phyloP scores from a whole-genome alignment of 441 rosid genomes.

The Croton setiger region DNA sequence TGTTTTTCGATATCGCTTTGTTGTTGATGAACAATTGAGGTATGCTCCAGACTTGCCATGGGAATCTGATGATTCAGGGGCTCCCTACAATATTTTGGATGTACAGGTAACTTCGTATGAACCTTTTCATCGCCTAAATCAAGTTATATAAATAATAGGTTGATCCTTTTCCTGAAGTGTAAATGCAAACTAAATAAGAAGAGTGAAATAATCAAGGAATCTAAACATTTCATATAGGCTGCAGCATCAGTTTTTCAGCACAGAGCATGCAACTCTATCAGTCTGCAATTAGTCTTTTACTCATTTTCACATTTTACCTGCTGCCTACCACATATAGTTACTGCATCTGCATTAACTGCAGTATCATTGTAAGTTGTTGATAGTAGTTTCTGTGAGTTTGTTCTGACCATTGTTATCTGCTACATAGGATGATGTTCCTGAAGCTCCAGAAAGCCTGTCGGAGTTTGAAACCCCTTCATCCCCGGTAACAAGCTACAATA shows the following conservation, averaged over 20 bases:
- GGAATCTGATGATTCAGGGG: slow-evolving; percentile 38
- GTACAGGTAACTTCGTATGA: slow-evolving; percentile 40
- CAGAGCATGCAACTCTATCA: not conserved
- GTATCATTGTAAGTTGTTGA: not conserved
- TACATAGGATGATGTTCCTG: slow-evolving; percentile 46
- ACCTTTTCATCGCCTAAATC: not conserved
- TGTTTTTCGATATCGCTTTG: slow-evolving; percentile 52
- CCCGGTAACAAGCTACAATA: slow-evolving; percentile 52
- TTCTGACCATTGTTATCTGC: slow-evolving; percentile 2
- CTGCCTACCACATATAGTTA: not conserved
- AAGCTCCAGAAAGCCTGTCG: slow-evolving; percentile 35
- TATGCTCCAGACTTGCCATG: slow-evolving; percentile 48
- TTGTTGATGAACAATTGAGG: slow-evolving; percentile 43
- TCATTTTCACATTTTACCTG: not conserved
- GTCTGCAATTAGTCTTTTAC: not conserved
- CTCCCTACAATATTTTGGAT: slow-evolving; percentile 52
- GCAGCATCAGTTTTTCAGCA: no score
- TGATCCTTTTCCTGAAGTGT: not conserved
- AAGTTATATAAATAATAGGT: not conserved
- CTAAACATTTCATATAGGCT: no score
- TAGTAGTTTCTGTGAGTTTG: not conserved
- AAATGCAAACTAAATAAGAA: no score
- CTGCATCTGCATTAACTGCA: not conserved
- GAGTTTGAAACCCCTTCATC: slow-evolving; percentile 52
- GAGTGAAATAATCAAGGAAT: no score